phyloP scores from a whole-genome alignment of 1,139 yeast genomes.

The Sugiyamaella sp. region DNA sequence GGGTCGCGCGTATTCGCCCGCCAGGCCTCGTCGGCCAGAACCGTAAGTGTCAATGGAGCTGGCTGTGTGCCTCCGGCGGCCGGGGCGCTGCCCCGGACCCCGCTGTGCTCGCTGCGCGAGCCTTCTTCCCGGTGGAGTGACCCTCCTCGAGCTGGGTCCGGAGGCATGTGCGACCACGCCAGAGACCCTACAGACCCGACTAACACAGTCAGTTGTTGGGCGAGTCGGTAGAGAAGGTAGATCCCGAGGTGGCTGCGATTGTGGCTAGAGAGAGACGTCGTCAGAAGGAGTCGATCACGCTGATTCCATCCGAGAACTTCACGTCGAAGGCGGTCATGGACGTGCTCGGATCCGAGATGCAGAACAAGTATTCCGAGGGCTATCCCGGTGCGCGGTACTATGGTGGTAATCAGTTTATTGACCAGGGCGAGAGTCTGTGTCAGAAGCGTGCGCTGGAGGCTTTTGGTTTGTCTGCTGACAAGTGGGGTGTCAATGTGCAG shows the following conservation, averaged over 20 bases:
- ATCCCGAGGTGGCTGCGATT: constrained; percentile 52
- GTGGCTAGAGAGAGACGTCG: constrained; percentile 87
- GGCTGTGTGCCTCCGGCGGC: not conserved
- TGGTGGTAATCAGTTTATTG: constrained; percentile 96
- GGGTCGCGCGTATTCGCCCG: constrained; percentile 11
- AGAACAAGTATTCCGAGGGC: constrained; percentile 97
- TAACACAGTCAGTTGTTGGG: constrained; percentile 27
- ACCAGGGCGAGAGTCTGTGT: constrained; percentile 87
- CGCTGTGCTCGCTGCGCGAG: not conserved
- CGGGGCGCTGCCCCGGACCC: not conserved
- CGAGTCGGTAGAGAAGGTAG: constrained; percentile 39
- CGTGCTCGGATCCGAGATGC: constrained; percentile 96
- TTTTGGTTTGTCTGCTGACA: constrained; percentile 72
- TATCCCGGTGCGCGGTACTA: constrained; percentile 97
- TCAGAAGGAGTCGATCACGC: constrained; percentile 91
- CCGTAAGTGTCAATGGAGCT: constrained; percentile 8
- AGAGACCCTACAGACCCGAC: not conserved
- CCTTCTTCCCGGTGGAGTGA: not conserved
- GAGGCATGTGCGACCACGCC: not conserved
- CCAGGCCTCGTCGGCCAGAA: constrained; percentile 14
- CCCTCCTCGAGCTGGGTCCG: not conserved
- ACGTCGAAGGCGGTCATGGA: constrained; percentile 96
- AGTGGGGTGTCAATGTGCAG: constrained; percentile 99
- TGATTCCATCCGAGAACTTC: constrained; percentile 96
- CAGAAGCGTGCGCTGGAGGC: constrained; percentile 93